Conservation (phyloP, 148 eudicot species). For the Fagopyrum tataricum region DNA sequence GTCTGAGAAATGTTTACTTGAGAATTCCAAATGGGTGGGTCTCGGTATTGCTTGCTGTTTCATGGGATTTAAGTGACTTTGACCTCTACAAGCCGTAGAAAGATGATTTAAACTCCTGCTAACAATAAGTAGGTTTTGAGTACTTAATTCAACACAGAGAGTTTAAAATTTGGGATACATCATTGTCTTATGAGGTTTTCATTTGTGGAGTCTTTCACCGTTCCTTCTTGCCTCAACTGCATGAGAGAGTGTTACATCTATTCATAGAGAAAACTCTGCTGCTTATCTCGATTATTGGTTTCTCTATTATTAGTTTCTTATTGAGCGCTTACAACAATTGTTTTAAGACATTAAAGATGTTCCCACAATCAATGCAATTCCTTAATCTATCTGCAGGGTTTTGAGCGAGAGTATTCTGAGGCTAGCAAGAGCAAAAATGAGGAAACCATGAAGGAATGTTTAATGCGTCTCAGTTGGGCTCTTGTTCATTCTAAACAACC, state of each 20-base stretch:
- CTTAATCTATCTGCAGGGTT: slow-evolving; percentile 35
- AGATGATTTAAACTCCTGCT: neutral
- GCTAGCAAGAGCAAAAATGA: slow-evolving; percentile 48
- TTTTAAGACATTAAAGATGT: neutral
- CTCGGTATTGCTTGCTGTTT: neutral
- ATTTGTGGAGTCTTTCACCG: neutral
- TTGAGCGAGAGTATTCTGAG: slow-evolving; percentile 74
- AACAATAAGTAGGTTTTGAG: no score
- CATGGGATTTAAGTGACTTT: neutral
- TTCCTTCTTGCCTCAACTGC: neutral
- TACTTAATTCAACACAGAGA: no score
- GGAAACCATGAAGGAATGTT: slow-evolving; percentile 43
- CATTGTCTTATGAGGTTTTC: neutral
- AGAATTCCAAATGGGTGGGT: neutral
- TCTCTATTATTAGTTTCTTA: neutral
- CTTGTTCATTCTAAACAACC: slow-evolving; percentile 70
- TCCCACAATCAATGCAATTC: neutral
- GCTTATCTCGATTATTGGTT: neutral
- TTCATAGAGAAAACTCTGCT: neutral
- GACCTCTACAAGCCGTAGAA: neutral
- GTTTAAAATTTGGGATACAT: no score
- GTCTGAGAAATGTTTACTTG: neutral
- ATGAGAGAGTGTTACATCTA: neutral
- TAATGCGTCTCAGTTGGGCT: slow-evolving; percentile 84
- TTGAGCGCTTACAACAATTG: neutral